Evolutionary conservation across 2,329 filamentous ascomycete genomes (phyloP).

Genomic region (Macroventuria anomochaeta): DNA sequence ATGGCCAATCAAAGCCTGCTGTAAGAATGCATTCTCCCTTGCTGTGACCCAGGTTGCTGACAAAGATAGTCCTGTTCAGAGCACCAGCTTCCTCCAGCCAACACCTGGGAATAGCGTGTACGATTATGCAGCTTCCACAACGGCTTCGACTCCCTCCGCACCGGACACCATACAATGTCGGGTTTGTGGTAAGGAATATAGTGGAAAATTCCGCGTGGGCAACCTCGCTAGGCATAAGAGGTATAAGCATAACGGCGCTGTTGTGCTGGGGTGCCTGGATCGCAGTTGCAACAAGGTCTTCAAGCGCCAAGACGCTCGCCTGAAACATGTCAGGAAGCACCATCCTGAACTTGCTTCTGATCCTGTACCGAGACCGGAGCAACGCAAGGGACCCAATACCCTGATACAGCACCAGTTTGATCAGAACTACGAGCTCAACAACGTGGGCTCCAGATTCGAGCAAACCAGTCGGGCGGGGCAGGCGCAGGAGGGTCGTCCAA

Average conservation of each 20-base stretch:
- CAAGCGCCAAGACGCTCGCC: neutral
- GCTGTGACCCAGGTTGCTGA: no score
- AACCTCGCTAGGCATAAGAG: neutral
- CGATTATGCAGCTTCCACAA: neutral
- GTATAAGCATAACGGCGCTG: neutral
- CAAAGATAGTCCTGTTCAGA: no score
- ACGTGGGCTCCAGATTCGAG: neutral
- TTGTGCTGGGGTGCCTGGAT: neutral
- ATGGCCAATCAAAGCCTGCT: no score
- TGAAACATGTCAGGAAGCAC: neutral
- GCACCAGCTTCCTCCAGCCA: no score
- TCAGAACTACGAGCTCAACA: neutral
- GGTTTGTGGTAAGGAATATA: neutral
- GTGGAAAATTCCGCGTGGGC: neutral
- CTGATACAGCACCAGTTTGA: neutral
- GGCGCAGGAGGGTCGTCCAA: no score
- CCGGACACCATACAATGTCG: neutral
- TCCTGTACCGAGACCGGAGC: neutral
- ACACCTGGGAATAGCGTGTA: neutral
- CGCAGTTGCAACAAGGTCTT: neutral
- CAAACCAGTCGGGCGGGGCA: neutral
- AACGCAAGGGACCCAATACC: neutral
- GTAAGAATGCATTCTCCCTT: no score
- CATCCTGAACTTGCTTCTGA: neutral
- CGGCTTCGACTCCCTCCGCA: no score